Conservation (phyloP, 179 eudicot genomes). For the Heliamphora pulchella region DNA sequence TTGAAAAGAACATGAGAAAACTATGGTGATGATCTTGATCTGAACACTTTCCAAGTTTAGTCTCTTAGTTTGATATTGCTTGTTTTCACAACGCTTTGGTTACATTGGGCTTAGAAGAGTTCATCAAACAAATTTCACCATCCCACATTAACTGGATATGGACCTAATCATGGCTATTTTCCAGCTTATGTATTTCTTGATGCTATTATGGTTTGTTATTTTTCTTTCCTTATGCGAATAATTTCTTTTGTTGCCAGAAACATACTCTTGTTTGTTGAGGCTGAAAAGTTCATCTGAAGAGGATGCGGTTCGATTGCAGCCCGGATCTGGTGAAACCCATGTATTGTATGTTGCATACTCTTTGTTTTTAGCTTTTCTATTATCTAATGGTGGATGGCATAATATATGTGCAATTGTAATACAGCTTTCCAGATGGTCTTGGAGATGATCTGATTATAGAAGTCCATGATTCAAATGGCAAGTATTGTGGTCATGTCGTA, state of each 20-base stretch:
- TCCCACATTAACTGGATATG: background rate
- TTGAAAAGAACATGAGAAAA: background rate
- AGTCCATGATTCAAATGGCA: conserved; percentile 77
- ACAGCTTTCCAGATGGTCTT: conserved; percentile 89
- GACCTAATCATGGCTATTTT: background rate
- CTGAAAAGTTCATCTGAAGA: conserved; percentile 78
- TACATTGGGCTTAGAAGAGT: background rate
- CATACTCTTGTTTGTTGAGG: conserved; percentile 60
- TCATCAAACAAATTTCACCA: background rate
- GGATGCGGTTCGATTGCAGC: conserved; percentile 75
- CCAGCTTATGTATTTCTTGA: background rate
- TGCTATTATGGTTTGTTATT: background rate
- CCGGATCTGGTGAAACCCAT: conserved; percentile 83
- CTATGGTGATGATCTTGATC: background rate
- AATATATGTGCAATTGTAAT: conserved; percentile 17
- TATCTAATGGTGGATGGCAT: conserved; percentile 4
- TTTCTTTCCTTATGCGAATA: background rate
- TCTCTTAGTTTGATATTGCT: background rate
- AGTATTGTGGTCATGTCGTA: conserved; percentile 56
- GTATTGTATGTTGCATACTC: conserved; percentile 57
- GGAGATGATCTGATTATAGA: conserved; percentile 84
- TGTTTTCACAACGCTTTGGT: background rate
- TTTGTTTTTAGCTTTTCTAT: background rate
- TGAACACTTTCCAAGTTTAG: background rate
- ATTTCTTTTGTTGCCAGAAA: conserved; percentile 36